Base-by-base conservation (phyloP, 2,329 filamentous ascomycete species). In the Bipolaris zeicola region DNA sequence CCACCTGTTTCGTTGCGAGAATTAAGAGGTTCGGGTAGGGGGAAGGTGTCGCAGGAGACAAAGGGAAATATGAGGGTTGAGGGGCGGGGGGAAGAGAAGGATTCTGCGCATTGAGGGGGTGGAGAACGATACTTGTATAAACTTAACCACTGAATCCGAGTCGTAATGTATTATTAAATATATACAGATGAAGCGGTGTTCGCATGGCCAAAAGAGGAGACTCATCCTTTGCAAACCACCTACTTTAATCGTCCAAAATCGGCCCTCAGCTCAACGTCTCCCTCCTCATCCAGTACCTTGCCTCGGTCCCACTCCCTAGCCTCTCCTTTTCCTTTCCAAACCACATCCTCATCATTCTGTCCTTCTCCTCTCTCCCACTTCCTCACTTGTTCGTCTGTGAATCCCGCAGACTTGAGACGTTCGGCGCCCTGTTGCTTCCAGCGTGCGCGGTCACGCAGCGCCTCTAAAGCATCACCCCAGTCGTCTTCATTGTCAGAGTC, bases 391-490 rank as follows among this genome's bases (percentile, higher is more conserved):
- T 87, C 85, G 14, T 92, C 89, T 1, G 85, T 86, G 69, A 96
- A 96, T 0, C 92, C 93, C 0, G 91, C 92, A 18, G 85, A 85
- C 33, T 87, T 87, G 57, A 97, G 78, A 55, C 92, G 81, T 50
- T 92, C 88, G 6, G 90, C 90, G 28, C 92, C 91, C 64, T 88
- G 86, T 61, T 87, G 83, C 67, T 86, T 87, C 86, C 90, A 92
- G 63, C 87, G 88, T 63, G 91, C 85, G n/a, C 91, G 86, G 71
- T 96, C 92, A 37, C 89, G 85, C 53, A 91, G 82, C 4, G 88
- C 87, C 75, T 96, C 92, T 1, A 95, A 80, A 0, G 90, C 87
- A 65, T 91, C 85, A 42, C 91, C 89, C 92, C 92, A 96, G 57
- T 91, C 86, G 58, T 88, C 87, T 26, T 81, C 82, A 2, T 77